Evolutionary conservation across 164 flowering plant genomes (phyloP).

Genomic region (Nelumbo lutea): DNA sequence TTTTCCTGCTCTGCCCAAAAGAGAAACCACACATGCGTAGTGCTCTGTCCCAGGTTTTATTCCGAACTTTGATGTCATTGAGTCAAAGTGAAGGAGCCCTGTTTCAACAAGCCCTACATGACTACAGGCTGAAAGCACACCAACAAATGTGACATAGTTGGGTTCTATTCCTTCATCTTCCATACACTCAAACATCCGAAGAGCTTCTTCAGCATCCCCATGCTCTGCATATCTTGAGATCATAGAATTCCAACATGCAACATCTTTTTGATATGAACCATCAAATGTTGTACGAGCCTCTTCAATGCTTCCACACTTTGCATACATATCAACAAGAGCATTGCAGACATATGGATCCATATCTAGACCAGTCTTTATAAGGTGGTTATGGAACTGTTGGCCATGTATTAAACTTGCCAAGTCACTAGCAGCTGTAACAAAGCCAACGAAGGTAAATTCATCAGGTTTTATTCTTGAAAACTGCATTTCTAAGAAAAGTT

Average conservation of each 20-base stretch:
- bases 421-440: constrained; percentile 55
- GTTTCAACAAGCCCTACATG: constrained; percentile 61
- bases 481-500: constrained; percentile 41
- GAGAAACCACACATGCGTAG: constrained; percentile 61
- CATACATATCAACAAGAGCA: constrained; percentile 70
- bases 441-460: constrained; percentile 57
- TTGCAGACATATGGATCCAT: constrained; percentile 47
- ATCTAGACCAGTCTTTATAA: constrained; percentile 42
- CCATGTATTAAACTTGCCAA: constrained; percentile 53
- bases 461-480: constrained; percentile 37
- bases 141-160: constrained; percentile 61
- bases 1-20: constrained; percentile 60
- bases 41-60: constrained; percentile 67
- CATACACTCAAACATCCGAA: constrained; percentile 44
- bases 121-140: constrained; percentile 63
- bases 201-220: constrained; percentile 55
- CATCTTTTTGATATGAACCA: constrained; percentile 29
- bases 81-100: constrained; percentile 43
- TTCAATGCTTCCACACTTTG: constrained; percentile 64
- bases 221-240: constrained; percentile 64
- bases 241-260: constrained; percentile 70
- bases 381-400: constrained; percentile 49
- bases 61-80: constrained; percentile 35
- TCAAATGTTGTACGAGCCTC: constrained; percentile 50
- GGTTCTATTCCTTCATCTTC: constrained; percentile 42